Evolutionary conservation across 1,139 yeast species (phyloP), one percentile per base, ranked within the genome.

Genomic region (Pichia sp.): DNA sequence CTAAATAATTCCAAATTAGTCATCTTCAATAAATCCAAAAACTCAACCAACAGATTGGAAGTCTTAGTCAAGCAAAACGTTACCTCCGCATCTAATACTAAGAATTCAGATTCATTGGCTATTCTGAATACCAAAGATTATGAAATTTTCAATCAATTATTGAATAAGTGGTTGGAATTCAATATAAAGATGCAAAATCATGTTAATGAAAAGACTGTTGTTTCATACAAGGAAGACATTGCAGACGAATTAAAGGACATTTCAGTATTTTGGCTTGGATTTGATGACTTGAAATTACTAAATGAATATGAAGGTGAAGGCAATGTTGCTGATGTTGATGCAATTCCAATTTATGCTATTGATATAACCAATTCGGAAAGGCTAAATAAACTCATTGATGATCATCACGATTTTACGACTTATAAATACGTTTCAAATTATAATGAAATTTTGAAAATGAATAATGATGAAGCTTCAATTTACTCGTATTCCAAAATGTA

Each of bases 401-500:
- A 25, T 4, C 18, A 34, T 24, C 4, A 45, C 6, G 20, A 37
- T 8, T 22, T 40, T 18, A 11, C 39, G 11, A 15, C 11, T 0
- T 35, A 22, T 16, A 34, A 15, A 32, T 50, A 22, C 36, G 26
- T 39, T 8, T 52, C 53, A 2, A 53, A 50, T 12, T 49, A 62
- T 51, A 42, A 56, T 40, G 68, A 63, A 23, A 53, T 68, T 29
- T 58, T 70, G 45, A 58, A 62, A n/a, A 54, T 77, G 49, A 39
- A 58, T 1, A 66, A 65, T 40, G 73, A 70, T 39, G 85, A 83
- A 50, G 82, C 86, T 0, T 77, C 89, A 2, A 63, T 87, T 22
- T 82, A 77, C 56, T 82, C 95, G 4, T 95, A 89, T 61, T 92
- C 88, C 0, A 79, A 83, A 52, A 87, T 85, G 82, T 85, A 83